phyloP scores from a whole-genome alignment of 768 basidiomycete species.

The Boletales sp. region DNA sequence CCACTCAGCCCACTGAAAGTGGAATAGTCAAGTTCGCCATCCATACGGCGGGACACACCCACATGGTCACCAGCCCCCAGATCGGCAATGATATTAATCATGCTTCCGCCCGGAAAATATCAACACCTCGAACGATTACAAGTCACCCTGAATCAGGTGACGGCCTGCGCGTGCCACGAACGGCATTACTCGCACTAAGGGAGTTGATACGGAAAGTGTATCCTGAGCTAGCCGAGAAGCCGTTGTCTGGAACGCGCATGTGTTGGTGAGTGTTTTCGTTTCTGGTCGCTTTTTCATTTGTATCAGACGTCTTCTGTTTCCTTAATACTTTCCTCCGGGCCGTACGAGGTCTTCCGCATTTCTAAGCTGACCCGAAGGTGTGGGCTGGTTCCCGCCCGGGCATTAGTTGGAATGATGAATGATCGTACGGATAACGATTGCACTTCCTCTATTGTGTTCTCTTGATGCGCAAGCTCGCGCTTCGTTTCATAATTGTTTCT shows the following conservation, averaged over 20 bases:
- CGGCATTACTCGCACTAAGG: constrained; percentile 49
- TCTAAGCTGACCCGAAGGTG: too few relatives aligned
- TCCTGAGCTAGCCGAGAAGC: constrained; percentile 72
- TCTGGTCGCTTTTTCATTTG: not conserved
- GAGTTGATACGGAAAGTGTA: constrained; percentile 54
- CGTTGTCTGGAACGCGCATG: constrained; percentile 69
- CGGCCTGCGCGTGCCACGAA: constrained; percentile 65
- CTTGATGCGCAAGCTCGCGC: too few relatives aligned
- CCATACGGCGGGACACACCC: constrained; percentile 71
- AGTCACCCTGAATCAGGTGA: constrained; percentile 50
- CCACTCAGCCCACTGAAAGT: constrained; percentile 57
- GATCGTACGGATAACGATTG: too few relatives aligned
- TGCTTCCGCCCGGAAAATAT: constrained; percentile 38
- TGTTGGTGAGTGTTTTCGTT: constrained; percentile 66
- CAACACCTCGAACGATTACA: constrained; percentile 71
- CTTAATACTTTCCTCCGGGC: not conserved
- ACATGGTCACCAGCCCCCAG: constrained; percentile 22
- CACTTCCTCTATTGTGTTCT: too few relatives aligned
- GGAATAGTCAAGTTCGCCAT: constrained; percentile 76
- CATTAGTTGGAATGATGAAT: too few relatives aligned
- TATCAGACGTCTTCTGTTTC: not conserved
- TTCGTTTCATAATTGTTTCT: too few relatives aligned
- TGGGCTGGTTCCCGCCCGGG: too few relatives aligned
- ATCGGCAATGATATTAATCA: not conserved
- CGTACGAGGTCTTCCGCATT: not conserved